phyloP scores from a whole-genome alignment of 495 filamentous ascomycete species.

The Podospora sp. region DNA sequence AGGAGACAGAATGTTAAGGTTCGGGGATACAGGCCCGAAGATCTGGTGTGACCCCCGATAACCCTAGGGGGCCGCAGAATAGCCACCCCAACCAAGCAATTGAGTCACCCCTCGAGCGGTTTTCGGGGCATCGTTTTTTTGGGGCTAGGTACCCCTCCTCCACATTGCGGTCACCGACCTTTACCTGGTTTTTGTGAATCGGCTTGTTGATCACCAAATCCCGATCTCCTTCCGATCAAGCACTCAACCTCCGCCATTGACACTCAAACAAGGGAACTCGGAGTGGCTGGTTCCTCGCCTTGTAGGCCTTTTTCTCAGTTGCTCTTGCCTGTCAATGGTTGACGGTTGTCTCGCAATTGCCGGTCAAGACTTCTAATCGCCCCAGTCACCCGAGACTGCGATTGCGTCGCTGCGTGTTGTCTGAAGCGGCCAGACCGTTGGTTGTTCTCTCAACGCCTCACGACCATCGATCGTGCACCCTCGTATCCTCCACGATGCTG shows the following conservation, averaged over 20 bases:
- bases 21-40: too few species aligned
- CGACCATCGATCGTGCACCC: not conserved
- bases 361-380: slow-evolving; percentile 22
- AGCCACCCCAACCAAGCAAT: not conserved
- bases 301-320: slow-evolving; percentile 17
- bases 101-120: slow-evolving; percentile 31
- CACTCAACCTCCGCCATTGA: slow-evolving; percentile 27
- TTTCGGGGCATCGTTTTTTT: slow-evolving; percentile 41
- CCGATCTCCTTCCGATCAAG: slow-evolving; percentile 24
- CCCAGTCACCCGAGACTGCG: not conserved
- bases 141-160: slow-evolving; percentile 34
- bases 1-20: too few species aligned
- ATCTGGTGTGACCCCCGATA: too few species aligned
- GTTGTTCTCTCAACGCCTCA: not conserved
- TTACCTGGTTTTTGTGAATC: slow-evolving; percentile 22
- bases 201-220: slow-evolving; percentile 22
- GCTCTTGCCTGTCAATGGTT: slow-evolving; percentile 32
- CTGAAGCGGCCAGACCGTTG: not conserved
- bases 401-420: not conserved
- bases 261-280: slow-evolving; percentile 25
- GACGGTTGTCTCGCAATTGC: slow-evolving; percentile 29
- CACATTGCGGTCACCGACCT: slow-evolving; percentile 26
- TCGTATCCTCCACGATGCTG: slow-evolving; percentile 31
- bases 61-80: too few species aligned
- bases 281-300: slow-evolving; percentile 26